phyloP scores from a whole-genome alignment of 1,284 basidiomycete genomes.

The Trichosporon asahii region DNA sequence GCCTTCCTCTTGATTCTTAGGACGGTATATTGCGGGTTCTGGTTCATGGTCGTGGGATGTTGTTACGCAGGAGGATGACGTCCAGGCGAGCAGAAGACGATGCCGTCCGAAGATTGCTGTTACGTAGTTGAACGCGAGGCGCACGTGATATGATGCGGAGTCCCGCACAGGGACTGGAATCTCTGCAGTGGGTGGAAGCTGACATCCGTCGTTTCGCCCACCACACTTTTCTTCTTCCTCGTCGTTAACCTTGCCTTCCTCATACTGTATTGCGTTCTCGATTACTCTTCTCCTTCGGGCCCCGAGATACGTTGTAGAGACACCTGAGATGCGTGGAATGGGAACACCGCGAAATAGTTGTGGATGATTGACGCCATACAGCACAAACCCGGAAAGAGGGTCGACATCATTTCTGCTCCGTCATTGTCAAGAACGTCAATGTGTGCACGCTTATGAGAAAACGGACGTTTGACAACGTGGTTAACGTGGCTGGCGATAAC shows the following conservation, averaged over 20 bases:
- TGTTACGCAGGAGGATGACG: neutral
- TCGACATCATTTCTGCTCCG: too few relatives aligned
- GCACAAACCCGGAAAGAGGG: too few relatives aligned
- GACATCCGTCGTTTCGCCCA: too few relatives aligned
- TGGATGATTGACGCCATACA: neutral
- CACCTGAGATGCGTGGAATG: too few relatives aligned
- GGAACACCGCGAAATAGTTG: too few relatives aligned
- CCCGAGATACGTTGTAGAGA: too few relatives aligned
- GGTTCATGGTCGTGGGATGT: neutral
- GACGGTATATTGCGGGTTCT: constrained; percentile 38
- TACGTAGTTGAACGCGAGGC: neutral
- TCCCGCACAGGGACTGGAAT: neutral
- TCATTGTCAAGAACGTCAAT: neutral
- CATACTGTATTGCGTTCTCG: too few relatives aligned
- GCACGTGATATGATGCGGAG: neutral
- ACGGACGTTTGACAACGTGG: too few relatives aligned
- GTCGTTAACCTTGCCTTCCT: too few relatives aligned
- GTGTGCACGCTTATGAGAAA: neutral
- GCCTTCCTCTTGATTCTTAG: constrained; percentile 53
- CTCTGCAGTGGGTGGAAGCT: too few relatives aligned
- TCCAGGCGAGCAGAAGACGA: neutral
- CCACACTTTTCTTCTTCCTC: too few relatives aligned
- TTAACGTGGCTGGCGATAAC: neutral
- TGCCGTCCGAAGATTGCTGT: neutral
- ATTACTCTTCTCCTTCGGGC: too few relatives aligned